Percentiles rank a stretch among this genome's conserved stretches.
These are phyloP conservation scores for Podospora anserina DNA, from an alignment of 495 filamentous ascomycete genomes.

Conservation along the genomic window DNA sequence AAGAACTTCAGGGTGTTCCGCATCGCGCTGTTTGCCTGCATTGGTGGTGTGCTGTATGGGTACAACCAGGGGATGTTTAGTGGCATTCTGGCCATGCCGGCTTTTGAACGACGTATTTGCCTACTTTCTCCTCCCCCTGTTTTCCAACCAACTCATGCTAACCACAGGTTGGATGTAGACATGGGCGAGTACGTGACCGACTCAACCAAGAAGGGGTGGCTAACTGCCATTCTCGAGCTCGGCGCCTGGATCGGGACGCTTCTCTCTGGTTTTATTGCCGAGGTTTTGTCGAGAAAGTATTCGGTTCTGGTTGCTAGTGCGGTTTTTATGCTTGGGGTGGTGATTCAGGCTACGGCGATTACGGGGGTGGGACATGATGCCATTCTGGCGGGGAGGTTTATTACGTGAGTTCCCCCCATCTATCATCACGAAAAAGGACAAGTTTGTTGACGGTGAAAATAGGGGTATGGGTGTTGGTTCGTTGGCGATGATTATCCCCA, in stretches of 20 bases:
- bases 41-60: slow-evolving; percentile 64
- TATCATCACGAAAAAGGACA: not conserved
- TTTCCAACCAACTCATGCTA: too few relatives aligned
- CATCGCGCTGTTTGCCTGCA: slow-evolving; percentile 71
- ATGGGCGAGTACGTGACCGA: slow-evolving; percentile 62
- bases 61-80: slow-evolving; percentile 83
- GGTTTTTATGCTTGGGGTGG: slow-evolving; percentile 76
- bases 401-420: slow-evolving; percentile 48
- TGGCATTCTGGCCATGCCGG: slow-evolving; percentile 62
- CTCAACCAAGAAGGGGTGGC: slow-evolving; percentile 69
- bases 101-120: slow-evolving; percentile 48
- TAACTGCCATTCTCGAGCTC: slow-evolving; percentile 76
- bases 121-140: not conserved
- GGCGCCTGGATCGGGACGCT: slow-evolving; percentile 80
- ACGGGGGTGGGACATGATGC: slow-evolving; percentile 46
- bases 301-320: slow-evolving; percentile 66
- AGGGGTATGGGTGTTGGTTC: slow-evolving; percentile 68
- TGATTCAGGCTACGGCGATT: slow-evolving; percentile 66
- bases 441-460: not conserved
- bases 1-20: slow-evolving; percentile 70
- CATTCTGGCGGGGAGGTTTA: slow-evolving; percentile 71
- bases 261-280: slow-evolving; percentile 71
- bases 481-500: slow-evolving; percentile 63
- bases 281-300: slow-evolving; percentile 70
- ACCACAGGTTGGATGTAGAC: slow-evolving; percentile 31